Conservation (phyloP, 768 basidiomycete species). For the Cyclocybe aegerita region DNA sequence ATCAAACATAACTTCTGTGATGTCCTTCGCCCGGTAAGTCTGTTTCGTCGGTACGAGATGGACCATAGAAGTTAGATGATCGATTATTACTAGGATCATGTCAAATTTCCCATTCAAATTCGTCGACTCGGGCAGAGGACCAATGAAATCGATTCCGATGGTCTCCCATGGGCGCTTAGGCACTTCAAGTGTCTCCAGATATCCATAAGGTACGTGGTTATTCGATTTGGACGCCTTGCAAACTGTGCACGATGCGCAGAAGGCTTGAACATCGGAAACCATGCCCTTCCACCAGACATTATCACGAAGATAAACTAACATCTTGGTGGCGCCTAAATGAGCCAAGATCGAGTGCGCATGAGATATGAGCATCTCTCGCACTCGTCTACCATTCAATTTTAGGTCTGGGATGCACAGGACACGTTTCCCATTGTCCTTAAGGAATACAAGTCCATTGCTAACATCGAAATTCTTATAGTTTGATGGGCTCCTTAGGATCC, state of each 20-base stretch:
- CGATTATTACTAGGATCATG: conserved; percentile 23
- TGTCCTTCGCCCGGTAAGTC: conserved; percentile 11
- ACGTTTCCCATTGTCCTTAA: neutral
- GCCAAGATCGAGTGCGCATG: conserved; percentile 41
- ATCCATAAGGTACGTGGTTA: neutral
- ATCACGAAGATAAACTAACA: conserved; percentile 21
- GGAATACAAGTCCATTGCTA: conserved; percentile 9
- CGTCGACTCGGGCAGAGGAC: conserved; percentile 25
- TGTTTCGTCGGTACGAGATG: conserved; percentile 1
- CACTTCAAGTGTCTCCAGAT: conserved; percentile 2
- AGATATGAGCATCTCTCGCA: conserved; percentile 32
- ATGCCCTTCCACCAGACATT: conserved; percentile 26
- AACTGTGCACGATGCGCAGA: no score
- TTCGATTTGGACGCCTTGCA: neutral
- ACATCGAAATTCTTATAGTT: conserved; percentile 16
- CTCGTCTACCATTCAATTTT: conserved; percentile 3
- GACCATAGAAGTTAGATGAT: conserved; percentile 10
- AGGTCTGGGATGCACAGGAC: conserved; percentile 28
- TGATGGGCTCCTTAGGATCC: conserved; percentile 8
- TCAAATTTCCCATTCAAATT: conserved; percentile 19
- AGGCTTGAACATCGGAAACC: conserved; percentile 4
- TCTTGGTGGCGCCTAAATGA: conserved; percentile 37
- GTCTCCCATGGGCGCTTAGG: conserved; percentile 6
- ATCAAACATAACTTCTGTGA: conserved; percentile 22
- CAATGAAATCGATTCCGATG: conserved; percentile 30